These are phyloP conservation scores for Haplosporangium gracile DNA, from an alignment of 192 early-diverging fungal genomes.

Conservation along the genomic window DNA sequence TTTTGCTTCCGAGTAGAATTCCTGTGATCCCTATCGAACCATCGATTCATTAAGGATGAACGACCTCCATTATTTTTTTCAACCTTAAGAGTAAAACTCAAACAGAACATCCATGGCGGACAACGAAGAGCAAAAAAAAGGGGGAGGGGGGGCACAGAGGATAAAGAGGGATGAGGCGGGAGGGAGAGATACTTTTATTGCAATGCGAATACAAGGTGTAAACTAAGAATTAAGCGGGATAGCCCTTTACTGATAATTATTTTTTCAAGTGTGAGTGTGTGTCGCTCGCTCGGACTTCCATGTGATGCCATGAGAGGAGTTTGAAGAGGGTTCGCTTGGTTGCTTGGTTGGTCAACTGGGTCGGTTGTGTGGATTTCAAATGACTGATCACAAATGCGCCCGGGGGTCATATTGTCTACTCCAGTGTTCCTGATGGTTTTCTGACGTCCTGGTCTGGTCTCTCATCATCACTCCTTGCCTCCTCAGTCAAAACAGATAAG, in stretches of 20 bases:
- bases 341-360: not conserved
- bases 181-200: not conserved
- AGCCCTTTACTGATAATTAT: not conserved
- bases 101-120: too few relatives aligned
- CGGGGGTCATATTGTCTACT: not conserved
- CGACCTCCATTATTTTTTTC: not conserved
- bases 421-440: not conserved
- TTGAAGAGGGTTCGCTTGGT: not conserved
- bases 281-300: not conserved
- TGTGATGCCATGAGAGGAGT: not conserved
- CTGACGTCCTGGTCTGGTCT: not conserved
- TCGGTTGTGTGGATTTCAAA: not conserved
- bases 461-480: not conserved
- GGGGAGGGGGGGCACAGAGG: not conserved
- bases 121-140: too few relatives aligned
- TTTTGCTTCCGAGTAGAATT: not conserved
- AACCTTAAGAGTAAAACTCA: not conserved
- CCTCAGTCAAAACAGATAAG: not conserved
- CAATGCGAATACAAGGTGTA: too few relatives aligned
- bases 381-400: constrained; percentile 2
- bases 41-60: not conserved
- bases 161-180: not conserved
- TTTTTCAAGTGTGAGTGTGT: not conserved
- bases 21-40: not conserved
- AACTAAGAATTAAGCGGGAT: not conserved